Percentiles rank a stretch among this genome's conserved stretches.
phyloP scores from a whole-genome alignment of 2,329 filamentous ascomycete species.

The Meredithiella fracta region DNA sequence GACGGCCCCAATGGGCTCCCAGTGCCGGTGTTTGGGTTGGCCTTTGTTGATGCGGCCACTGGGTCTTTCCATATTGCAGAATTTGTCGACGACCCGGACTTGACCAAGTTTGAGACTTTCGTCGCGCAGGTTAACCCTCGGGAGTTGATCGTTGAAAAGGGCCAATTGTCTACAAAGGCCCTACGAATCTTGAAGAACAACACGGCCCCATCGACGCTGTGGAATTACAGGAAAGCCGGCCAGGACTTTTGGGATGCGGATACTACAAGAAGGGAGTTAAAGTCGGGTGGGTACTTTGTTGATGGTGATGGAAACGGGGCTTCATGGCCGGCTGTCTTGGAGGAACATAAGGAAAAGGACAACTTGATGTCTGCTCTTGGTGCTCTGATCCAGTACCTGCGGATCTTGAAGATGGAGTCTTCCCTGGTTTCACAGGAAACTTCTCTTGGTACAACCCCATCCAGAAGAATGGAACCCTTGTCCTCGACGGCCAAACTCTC shows the following conservation, averaged over 20 bases:
- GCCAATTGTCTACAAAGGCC: constrained; percentile 69
- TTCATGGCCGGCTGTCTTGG: constrained; percentile 59
- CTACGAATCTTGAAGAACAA: constrained; percentile 92
- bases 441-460: constrained; percentile 90
- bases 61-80: constrained; percentile 89
- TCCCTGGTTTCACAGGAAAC: constrained; percentile 79
- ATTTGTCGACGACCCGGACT: constrained; percentile 77
- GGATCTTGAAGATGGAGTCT: constrained; percentile 72
- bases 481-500: constrained; percentile 87
- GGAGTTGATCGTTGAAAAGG: constrained; percentile 81
- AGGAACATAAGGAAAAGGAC: constrained; percentile 59
- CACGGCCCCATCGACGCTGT: constrained; percentile 78
- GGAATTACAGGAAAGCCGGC: constrained; percentile 78
- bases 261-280: constrained; percentile 63
- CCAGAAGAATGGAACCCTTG: constrained; percentile 70
- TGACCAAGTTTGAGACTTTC: constrained; percentile 95
- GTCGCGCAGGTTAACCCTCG: constrained; percentile 81
- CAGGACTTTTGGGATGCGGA: constrained; percentile 88
- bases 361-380: constrained; percentile 81
- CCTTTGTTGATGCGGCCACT: constrained; percentile 89
- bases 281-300: constrained; percentile 63
- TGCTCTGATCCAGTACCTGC: constrained; percentile 73
- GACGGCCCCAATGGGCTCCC: constrained; percentile 23
- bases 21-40: constrained; percentile 71
- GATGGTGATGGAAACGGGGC: constrained; percentile 39